phyloP scores from a whole-genome alignment of 139 green algal genomes.

The Desmodesmus armatus region DNA sequence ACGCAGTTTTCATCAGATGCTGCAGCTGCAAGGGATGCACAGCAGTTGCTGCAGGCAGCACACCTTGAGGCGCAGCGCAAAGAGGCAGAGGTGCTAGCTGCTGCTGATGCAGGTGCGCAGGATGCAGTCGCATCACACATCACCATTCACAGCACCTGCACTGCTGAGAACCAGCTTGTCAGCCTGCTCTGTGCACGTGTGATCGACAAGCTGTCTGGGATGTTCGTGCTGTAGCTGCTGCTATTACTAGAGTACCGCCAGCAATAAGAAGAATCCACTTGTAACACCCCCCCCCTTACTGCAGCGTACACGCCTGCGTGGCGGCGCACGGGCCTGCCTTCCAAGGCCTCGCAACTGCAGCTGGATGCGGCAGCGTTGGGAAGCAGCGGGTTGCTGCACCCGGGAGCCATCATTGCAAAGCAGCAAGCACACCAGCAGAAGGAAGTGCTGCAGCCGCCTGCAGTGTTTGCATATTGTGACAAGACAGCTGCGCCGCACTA shows the following conservation, averaged over 20 bases:
- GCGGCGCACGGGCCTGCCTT: slow-evolving; percentile 67
- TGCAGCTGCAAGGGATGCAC: slow-evolving; percentile 4
- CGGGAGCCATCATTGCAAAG: slow-evolving; percentile 52
- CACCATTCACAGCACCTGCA: too few relatives aligned
- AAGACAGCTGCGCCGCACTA: slow-evolving; percentile 65
- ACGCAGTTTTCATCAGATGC: slow-evolving; percentile 24
- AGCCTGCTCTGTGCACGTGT: too few relatives aligned
- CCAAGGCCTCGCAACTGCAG: slow-evolving; percentile 68
- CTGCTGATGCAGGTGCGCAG: slow-evolving; percentile 23
- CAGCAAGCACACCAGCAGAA: slow-evolving; percentile 32
- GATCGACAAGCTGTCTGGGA: too few relatives aligned
- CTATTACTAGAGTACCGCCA: too few relatives aligned
- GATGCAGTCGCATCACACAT: too few relatives aligned
- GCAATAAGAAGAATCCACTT: too few relatives aligned
- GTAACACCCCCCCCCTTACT: too few relatives aligned
- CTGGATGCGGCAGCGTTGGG: slow-evolving; percentile 51
- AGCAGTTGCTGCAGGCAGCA: not conserved
- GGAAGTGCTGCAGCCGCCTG: slow-evolving; percentile 67
- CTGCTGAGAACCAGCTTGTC: too few relatives aligned
- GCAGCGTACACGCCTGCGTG: slow-evolving; percentile 76
- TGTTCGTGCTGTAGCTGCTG: too few relatives aligned
- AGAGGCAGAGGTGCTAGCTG: not conserved
- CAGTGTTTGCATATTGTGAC: slow-evolving; percentile 68
- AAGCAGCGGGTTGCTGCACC: slow-evolving; percentile 59
- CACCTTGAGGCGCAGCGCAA: not conserved